phyloP scores from a whole-genome alignment of 1,139 yeast species.

The Pichia sp. region DNA sequence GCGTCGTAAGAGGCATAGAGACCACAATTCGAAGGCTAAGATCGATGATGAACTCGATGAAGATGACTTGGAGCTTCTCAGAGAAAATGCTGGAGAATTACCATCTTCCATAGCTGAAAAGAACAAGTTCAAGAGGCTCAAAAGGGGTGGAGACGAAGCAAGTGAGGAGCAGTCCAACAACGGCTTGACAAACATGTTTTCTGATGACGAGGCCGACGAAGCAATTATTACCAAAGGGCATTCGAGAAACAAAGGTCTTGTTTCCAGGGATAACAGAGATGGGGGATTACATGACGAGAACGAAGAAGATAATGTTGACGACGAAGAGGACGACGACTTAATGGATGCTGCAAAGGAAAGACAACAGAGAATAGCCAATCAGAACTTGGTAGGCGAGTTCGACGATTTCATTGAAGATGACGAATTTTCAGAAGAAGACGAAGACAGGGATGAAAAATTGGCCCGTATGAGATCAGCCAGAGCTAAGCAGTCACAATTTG shows the following conservation, averaged over 20 bases:
- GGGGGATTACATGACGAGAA: constrained; percentile 35
- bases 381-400: constrained; percentile 60
- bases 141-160: constrained; percentile 51
- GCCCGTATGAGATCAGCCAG: constrained; percentile 38
- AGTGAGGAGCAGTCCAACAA: constrained; percentile 29
- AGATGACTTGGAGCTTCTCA: constrained; percentile 85
- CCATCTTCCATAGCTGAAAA: constrained; percentile 36
- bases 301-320: constrained; percentile 32
- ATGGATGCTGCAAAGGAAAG: constrained; percentile 27
- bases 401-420: constrained; percentile 98
- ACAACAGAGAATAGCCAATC: constrained; percentile 22
- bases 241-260: neutral
- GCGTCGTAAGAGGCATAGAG: constrained; percentile 40
- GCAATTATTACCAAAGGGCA: neutral
- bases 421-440: constrained; percentile 89
- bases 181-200: constrained; percentile 74
- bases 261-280: neutral
- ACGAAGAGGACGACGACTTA: constrained; percentile 36
- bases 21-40: constrained; percentile 33
- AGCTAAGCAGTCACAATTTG: constrained; percentile 28
- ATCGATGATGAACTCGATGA: constrained; percentile 76
- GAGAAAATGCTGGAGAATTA: constrained; percentile 82
- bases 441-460: constrained; percentile 36
- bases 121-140: constrained; percentile 71
- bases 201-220: constrained; percentile 68